A percentile compares a stretch with the other conserved stretches of the same genome.
Evolutionary conservation across 306 rosid species (phyloP).

Genomic region (Inga laurina): DNA sequence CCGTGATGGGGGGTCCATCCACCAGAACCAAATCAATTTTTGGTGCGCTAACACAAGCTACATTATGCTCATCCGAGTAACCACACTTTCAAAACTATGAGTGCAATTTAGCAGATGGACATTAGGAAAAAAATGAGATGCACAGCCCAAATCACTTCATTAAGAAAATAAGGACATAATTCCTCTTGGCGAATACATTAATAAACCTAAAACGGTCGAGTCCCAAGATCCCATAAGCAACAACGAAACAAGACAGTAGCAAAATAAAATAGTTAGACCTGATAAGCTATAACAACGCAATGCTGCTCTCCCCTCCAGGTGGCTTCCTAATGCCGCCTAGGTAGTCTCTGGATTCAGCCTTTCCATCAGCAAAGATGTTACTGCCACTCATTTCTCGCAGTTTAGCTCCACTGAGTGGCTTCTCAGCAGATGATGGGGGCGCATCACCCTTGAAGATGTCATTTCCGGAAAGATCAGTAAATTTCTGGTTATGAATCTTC

Average conservation of each 20-base stretch:
- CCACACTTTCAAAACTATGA: neutral
- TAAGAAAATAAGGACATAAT: slow-evolving; percentile 51
- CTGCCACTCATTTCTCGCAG: slow-evolving; percentile 92
- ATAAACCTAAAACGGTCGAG: slow-evolving; percentile 60
- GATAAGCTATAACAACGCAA: slow-evolving; percentile 80
- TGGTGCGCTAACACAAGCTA: neutral
- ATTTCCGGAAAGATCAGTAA: slow-evolving; percentile 79
- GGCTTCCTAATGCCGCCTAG: slow-evolving; percentile 97
- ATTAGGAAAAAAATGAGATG: slow-evolving; percentile 18
- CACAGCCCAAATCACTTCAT: slow-evolving; percentile 66
- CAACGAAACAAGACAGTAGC: slow-evolving; percentile 55
- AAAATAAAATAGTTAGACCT: slow-evolving; percentile 66
- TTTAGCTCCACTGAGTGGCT: slow-evolving; percentile 77
- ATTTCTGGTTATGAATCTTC: slow-evolving; percentile 81
- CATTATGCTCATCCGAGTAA: neutral
- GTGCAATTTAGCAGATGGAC: neutral
- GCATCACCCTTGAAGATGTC: slow-evolving; percentile 82
- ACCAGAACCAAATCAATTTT: neutral
- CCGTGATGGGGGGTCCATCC: neutral
- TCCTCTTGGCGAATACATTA: slow-evolving; percentile 55
- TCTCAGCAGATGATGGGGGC: slow-evolving; percentile 74
- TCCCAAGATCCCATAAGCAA: slow-evolving; percentile 67
- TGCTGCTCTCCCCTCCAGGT: slow-evolving; percentile 99
- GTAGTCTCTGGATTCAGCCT: slow-evolving; percentile 87
- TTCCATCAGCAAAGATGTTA: slow-evolving; percentile 96